These are phyloP conservation scores for Lotus japonicus DNA, from an alignment of 306 rosid genomes.

Conservation along the genomic window DNA sequence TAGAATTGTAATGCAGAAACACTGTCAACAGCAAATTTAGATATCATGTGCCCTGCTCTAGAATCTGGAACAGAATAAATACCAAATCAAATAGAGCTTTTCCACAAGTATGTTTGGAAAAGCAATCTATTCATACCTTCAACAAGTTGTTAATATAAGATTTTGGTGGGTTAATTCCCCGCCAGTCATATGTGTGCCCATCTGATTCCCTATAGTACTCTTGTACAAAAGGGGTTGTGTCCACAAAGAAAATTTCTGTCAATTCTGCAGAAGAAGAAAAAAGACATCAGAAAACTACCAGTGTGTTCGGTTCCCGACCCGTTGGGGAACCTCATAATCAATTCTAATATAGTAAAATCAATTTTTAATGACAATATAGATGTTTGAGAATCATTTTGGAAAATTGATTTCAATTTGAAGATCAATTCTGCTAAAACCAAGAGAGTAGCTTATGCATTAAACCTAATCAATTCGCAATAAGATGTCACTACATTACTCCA, in stretches of 20 bases:
- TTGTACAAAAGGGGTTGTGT: constrained; percentile 49
- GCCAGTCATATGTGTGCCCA: constrained; percentile 41
- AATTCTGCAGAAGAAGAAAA: constrained; percentile 23
- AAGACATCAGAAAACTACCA: neutral
- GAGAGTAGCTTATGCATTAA: too few relatives aligned
- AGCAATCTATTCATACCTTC: constrained; percentile 20
- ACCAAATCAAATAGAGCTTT: neutral
- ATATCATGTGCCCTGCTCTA: neutral
- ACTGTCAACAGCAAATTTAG: neutral
- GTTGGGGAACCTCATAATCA: too few relatives aligned
- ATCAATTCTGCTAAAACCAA: too few relatives aligned
- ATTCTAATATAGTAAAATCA: too few relatives aligned
- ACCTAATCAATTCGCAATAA: too few relatives aligned
- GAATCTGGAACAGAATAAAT: neutral
- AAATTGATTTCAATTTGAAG: too few relatives aligned
- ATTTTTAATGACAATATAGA: too few relatives aligned
- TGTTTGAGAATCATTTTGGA: too few relatives aligned
- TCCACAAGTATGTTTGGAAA: neutral
- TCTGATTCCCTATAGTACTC: constrained; percentile 30
- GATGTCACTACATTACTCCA: too few relatives aligned
- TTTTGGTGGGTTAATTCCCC: constrained; percentile 29
- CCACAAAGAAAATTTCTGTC: constrained; percentile 47
- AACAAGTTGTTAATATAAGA: constrained; percentile 31
- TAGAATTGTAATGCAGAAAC: neutral
- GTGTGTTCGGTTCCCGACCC: too few relatives aligned